phyloP scores from a whole-genome alignment of 2,329 filamentous ascomycete genomes.

The Pestalotiopsis sp. region DNA sequence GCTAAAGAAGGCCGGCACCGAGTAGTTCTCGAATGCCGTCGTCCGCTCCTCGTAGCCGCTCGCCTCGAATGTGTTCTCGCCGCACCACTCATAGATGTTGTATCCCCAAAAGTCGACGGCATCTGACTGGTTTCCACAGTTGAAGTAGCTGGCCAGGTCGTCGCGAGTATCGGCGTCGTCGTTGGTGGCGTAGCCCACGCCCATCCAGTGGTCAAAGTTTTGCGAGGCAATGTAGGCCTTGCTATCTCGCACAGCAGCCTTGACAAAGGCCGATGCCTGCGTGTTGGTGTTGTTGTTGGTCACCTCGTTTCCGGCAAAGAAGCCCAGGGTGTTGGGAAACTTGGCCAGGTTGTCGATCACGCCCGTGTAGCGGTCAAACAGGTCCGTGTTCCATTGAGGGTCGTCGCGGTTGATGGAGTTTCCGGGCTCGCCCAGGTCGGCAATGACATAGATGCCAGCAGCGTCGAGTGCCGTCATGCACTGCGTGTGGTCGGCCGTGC shows the following conservation, averaged over 20 bases:
- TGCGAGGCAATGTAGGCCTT: constrained; percentile 73
- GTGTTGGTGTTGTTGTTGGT: constrained; percentile 72
- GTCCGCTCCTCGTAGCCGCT: constrained; percentile 70
- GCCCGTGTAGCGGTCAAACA: constrained; percentile 67
- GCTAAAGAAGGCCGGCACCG: constrained; percentile 74
- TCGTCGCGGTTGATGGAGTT: constrained; percentile 66
- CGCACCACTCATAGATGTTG: constrained; percentile 84
- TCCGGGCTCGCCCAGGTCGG: constrained; percentile 67
- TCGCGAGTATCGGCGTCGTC: constrained; percentile 68
- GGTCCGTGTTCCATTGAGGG: constrained; percentile 65
- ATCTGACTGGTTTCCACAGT: constrained; percentile 59
- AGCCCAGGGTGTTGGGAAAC: constrained; percentile 72
- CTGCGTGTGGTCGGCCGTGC: constrained; percentile 59
- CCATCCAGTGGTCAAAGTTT: constrained; percentile 61
- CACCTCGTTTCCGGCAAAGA: constrained; percentile 80
- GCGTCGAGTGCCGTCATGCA: constrained; percentile 68
- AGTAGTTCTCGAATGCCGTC: constrained; percentile 66
- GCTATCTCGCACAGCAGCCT: constrained; percentile 74
- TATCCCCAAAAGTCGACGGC: constrained; percentile 79
- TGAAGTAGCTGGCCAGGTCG: constrained; percentile 69
- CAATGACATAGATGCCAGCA: constrained; percentile 73
- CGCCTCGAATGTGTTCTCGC: constrained; percentile 57
- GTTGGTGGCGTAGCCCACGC: constrained; percentile 75
- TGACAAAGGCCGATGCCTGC: constrained; percentile 70
- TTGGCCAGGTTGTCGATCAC: constrained; percentile 67